A percentile compares a stretch with the other conserved stretches of the same genome.
Conservation (phyloP, 2,329 filamentous ascomycete genomes). For the Blumeria hordei region DNA sequence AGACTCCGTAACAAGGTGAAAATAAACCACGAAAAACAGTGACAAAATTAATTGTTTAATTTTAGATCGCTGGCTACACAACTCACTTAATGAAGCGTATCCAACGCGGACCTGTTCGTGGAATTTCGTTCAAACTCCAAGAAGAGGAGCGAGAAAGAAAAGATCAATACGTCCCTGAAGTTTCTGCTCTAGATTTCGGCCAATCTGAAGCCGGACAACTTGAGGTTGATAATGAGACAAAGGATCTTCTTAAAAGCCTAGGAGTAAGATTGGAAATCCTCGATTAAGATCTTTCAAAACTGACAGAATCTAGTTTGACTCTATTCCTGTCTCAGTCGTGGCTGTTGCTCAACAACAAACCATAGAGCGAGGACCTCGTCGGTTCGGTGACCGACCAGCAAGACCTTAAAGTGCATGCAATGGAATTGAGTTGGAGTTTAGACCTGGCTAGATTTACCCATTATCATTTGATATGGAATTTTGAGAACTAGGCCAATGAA, state of each 20-base stretch:
- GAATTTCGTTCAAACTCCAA: constrained; percentile 99
- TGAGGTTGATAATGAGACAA: constrained; percentile 91
- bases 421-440: constrained; percentile 3
- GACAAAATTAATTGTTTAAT: constrained; percentile 1
- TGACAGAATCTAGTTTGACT: constrained; percentile 53
- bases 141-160: constrained; percentile 99
- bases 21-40: neutral
- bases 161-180: constrained; percentile 99
- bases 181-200: constrained; percentile 94
- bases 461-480: constrained; percentile 10
- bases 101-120: constrained; percentile 93
- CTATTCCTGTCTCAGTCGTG: constrained; percentile 89
- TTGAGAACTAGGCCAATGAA: constrained; percentile 30
- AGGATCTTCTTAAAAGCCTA: constrained; percentile 95
- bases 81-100: constrained; percentile 99
- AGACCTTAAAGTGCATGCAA: constrained; percentile 18
- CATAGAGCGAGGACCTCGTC: constrained; percentile 48
- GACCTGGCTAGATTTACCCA: too few species aligned
- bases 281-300: neutral
- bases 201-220: constrained; percentile 87
- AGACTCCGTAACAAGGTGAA: constrained; percentile 93
- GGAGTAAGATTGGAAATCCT: constrained; percentile 45
- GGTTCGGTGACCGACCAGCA: constrained; percentile 43
- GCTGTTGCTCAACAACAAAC: constrained; percentile 72
- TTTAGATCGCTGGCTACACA: constrained; percentile 86